Conservation (phyloP, 768 basidiomycete genomes). For the Chalciporus sphaerocephalus region DNA sequence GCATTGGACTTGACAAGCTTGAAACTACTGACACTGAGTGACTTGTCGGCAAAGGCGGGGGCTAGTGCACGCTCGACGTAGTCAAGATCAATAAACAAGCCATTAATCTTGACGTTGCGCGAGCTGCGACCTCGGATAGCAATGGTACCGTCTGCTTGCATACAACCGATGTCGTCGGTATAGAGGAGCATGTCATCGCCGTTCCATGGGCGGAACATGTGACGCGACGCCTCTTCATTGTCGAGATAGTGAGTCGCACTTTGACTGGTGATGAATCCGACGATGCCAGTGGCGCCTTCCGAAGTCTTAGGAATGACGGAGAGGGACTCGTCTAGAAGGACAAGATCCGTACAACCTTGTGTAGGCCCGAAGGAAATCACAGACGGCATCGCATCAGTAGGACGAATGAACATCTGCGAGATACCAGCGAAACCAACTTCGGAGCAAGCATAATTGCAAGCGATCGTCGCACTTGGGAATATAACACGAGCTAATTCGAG, state of each 20-base stretch:
- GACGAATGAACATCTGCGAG: conserved; percentile 29
- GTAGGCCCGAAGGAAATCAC: conserved; percentile 26
- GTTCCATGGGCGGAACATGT: conserved; percentile 28
- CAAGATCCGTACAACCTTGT: conserved; percentile 27
- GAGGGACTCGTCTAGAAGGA: conserved; percentile 23
- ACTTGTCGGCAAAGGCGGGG: conserved; percentile 19
- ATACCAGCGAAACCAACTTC: conserved; percentile 31
- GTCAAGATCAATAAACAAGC: conserved; percentile 28
- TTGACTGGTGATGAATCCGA: conserved; percentile 25
- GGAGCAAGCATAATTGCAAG: conserved; percentile 33
- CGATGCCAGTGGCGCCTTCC: conserved; percentile 25
- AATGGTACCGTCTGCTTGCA: conserved; percentile 27
- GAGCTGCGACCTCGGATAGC: conserved; percentile 27
- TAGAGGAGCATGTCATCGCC: conserved; percentile 24
- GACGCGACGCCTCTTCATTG: conserved; percentile 24
- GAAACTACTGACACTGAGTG: conserved; percentile 17
- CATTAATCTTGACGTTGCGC: conserved; percentile 29
- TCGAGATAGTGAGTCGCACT: conserved; percentile 27
- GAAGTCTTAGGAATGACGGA: conserved; percentile 19
- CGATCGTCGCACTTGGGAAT: conserved; percentile 27
- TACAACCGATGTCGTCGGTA: conserved; percentile 27
- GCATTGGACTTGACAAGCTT: conserved; percentile 28
- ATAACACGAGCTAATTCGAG: conserved; percentile 22
- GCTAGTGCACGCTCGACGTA: conserved; percentile 26
- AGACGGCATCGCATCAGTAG: conserved; percentile 23